phyloP scores from a whole-genome alignment of 2,329 filamentous ascomycete species.

The Colletotrichum musae region DNA sequence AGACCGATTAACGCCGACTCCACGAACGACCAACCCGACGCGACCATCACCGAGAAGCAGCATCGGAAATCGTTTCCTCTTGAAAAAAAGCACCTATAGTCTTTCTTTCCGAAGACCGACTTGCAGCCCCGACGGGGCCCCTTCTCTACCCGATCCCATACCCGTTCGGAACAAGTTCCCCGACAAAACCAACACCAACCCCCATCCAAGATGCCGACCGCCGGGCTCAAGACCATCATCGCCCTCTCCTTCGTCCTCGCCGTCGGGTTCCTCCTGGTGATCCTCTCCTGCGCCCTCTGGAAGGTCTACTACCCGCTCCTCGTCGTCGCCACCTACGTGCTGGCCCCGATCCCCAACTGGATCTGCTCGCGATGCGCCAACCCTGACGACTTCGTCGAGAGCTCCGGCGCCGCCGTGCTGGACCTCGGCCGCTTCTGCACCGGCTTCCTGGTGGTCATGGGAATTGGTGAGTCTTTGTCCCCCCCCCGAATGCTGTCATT shows the following conservation, averaged over 20 bases:
- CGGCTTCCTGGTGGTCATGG: slow-evolving; percentile 97
- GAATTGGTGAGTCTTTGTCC: slow-evolving; percentile 79
- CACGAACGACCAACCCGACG: slow-evolving; percentile 12
- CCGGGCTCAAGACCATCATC: slow-evolving; percentile 99
- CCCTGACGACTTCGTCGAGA: slow-evolving; percentile 95
- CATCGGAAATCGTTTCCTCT: background rate
- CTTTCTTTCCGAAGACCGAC: background rate
- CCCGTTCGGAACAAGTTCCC: slow-evolving; percentile 34
- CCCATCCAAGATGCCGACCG: slow-evolving; percentile 73
- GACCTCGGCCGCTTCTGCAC: slow-evolving; percentile 96
- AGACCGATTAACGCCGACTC: slow-evolving; percentile 2
- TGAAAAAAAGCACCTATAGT: background rate
- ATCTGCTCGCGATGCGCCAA: slow-evolving; percentile 90
- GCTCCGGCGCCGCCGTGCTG: slow-evolving; percentile 84
- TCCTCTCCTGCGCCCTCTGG: slow-evolving; percentile 96
- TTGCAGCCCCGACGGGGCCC: slow-evolving; percentile 37
- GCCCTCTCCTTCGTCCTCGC: slow-evolving; percentile 98
- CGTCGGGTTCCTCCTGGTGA: slow-evolving; percentile 98
- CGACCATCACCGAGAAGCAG: background rate
- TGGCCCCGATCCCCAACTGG: slow-evolving; percentile 97
- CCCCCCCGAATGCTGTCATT: too few species aligned
- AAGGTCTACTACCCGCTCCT: slow-evolving; percentile 95
- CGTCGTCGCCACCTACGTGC: slow-evolving; percentile 94
- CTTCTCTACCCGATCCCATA: slow-evolving; percentile 29
- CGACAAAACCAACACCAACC: slow-evolving; percentile 22